These are phyloP conservation scores for Perilla frutescens DNA, from an alignment of 257 asterid species.

Conservation along the genomic window DNA sequence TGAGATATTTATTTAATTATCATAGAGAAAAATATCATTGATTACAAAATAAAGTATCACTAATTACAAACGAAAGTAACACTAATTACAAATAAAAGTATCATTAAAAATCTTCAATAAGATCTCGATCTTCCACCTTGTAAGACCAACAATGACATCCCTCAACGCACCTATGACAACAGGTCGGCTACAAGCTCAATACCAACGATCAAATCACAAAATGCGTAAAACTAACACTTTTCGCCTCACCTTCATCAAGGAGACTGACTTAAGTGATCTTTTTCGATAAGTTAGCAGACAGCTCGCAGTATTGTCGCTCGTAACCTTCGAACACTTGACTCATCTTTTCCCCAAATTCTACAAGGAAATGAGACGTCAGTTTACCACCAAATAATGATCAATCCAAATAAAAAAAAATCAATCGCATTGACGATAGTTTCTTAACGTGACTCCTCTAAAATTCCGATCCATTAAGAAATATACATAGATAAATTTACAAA, in stretches of 20 bases:
- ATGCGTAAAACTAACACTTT: not conserved
- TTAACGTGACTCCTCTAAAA: not conserved
- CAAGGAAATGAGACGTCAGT: slow-evolving; percentile 29
- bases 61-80: no score
- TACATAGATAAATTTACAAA: not conserved
- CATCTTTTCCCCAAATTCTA: slow-evolving; percentile 47
- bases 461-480: not conserved
- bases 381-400: slow-evolving; percentile 27
- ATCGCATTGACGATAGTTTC: not conserved
- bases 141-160: no score
- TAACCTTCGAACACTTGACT: slow-evolving; percentile 84
- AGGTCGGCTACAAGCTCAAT: no score
- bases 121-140: no score
- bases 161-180: no score
- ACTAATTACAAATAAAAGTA: no score
- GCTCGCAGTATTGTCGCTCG: slow-evolving; percentile 82
- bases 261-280: slow-evolving; percentile 56
- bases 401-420: not conserved
- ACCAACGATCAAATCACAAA: not conserved
- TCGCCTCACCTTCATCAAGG: slow-evolving; percentile 69
- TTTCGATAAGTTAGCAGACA: slow-evolving; percentile 72
- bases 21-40: no score
- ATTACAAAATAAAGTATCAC: no score
- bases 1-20: no score
- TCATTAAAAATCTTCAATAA: no score